Evolutionary conservation across 768 basidiomycete species (phyloP).

Genomic region (Agaricus blazei): DNA sequence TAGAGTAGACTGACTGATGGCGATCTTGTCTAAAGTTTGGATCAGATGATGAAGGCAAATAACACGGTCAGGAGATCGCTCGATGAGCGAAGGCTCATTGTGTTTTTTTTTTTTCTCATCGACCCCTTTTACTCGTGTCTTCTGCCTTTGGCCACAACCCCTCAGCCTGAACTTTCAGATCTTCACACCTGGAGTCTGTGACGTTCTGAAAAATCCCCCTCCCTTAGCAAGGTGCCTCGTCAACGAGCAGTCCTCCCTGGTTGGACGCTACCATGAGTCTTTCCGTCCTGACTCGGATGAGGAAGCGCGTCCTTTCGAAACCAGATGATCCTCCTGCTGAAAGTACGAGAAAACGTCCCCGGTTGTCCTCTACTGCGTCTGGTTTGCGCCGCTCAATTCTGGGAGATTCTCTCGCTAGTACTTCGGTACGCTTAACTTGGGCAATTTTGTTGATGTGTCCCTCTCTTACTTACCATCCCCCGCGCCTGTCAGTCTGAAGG

Average conservation of each 20-base stretch:
- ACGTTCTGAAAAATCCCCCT: not conserved
- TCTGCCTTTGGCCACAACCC: not conserved
- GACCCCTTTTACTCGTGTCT: constrained; percentile 2
- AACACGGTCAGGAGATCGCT: constrained; percentile 24
- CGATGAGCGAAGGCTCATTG: too few relatives aligned
- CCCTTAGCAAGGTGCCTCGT: not conserved
- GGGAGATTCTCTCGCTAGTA: not conserved
- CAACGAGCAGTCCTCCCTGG: not conserved
- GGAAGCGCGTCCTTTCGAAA: constrained; percentile 30
- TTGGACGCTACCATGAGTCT: constrained; percentile 7
- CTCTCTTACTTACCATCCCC: not conserved
- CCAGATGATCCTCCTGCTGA: constrained; percentile 20
- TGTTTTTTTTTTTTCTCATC: too few relatives aligned
- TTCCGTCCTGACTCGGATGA: constrained; percentile 14
- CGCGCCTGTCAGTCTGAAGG: not conserved
- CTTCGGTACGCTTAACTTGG: constrained; percentile 1
- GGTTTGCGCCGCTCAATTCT: constrained; percentile 9
- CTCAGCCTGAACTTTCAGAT: too few relatives aligned
- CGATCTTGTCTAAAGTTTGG: not conserved
- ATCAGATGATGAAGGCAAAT: constrained; percentile 18
- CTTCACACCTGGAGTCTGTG: not conserved
- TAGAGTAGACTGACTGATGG: not conserved
- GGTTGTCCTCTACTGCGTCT: constrained; percentile 20
- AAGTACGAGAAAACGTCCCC: constrained; percentile 23
- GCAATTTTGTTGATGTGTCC: not conserved